Conservation (phyloP, 306 rosid genomes). For the Luffa aegyptiaca region DNA sequence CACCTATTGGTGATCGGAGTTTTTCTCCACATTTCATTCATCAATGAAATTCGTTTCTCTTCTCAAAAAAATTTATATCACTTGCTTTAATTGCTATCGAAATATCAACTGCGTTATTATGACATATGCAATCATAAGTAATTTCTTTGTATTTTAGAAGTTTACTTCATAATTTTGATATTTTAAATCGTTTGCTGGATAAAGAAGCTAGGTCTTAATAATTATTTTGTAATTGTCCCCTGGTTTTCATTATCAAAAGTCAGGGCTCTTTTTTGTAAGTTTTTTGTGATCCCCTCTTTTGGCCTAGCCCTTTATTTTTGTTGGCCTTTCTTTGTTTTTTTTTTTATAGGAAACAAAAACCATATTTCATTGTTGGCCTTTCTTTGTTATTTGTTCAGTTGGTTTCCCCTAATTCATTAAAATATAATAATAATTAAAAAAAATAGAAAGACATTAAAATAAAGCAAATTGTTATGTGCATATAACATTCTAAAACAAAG, state of each 20-base stretch:
- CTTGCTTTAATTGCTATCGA: too few relatives aligned
- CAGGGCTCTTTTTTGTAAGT: background rate
- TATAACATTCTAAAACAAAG: background rate
- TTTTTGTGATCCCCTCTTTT: background rate
- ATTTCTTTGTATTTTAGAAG: too few relatives aligned
- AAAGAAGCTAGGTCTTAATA: background rate
- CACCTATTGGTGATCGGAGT: too few relatives aligned
- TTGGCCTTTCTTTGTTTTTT: background rate
- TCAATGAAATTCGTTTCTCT: too few relatives aligned
- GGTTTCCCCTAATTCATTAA: background rate
- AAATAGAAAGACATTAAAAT: background rate
- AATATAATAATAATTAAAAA: background rate
- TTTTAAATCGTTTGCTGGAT: background rate
- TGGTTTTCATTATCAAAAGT: too few relatives aligned
- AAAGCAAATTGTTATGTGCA: background rate
- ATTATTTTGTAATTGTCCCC: background rate
- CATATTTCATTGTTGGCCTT: background rate
- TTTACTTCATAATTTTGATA: background rate
- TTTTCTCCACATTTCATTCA: too few relatives aligned
- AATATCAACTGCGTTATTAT: too few relatives aligned
- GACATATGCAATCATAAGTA: too few relatives aligned
- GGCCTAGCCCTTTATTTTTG: background rate
- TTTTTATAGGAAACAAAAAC: background rate
- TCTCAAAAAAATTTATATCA: too few relatives aligned
- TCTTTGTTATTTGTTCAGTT: background rate